phyloP scores from a whole-genome alignment of 2,329 filamentous ascomycete species.

The Chaetomiaceae sp. region DNA sequence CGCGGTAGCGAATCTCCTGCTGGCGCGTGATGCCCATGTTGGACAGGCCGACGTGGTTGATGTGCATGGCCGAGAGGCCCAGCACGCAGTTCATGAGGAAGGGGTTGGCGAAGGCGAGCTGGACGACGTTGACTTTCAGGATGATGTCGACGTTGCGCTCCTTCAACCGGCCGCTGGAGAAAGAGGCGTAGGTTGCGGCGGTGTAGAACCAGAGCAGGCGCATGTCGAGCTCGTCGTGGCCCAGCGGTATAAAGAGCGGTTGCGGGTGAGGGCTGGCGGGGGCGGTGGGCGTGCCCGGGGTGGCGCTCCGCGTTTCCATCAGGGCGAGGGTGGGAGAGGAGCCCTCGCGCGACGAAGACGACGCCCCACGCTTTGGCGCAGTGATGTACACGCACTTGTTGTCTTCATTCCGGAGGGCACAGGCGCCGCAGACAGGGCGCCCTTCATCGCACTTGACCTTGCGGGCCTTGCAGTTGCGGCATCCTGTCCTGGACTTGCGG shows the following conservation, averaged over 20 bases:
- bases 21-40: slow-evolving; percentile 30
- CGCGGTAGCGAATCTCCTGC: slow-evolving; percentile 40
- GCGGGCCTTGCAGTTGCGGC: slow-evolving; percentile 48
- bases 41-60: slow-evolving; percentile 32
- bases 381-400: slow-evolving; percentile 41
- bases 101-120: slow-evolving; percentile 44
- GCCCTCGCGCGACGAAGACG: neutral
- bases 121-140: slow-evolving; percentile 42
- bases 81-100: slow-evolving; percentile 53
- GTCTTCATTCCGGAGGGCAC: slow-evolving; percentile 41
- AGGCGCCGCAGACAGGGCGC: slow-evolving; percentile 44
- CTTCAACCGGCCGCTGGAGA: slow-evolving; percentile 36
- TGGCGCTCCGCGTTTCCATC: too few relatives aligned
- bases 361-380: slow-evolving; percentile 15
- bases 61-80: slow-evolving; percentile 44
- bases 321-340: slow-evolving; percentile 11
- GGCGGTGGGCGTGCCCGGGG: slow-evolving; percentile 7
- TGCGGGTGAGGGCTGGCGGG: slow-evolving; percentile 23
- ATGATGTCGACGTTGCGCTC: slow-evolving; percentile 35
- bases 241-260: slow-evolving; percentile 32
- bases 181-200: slow-evolving; percentile 39
- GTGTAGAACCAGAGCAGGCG: slow-evolving; percentile 52
- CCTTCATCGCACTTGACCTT: slow-evolving; percentile 49
- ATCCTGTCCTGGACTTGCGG: slow-evolving; percentile 49
- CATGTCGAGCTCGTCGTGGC: slow-evolving; percentile 41